These are phyloP conservation scores for Ceratocystis ficicola DNA, from an alignment of 2,329 filamentous ascomycete species.

Conservation along the genomic window DNA sequence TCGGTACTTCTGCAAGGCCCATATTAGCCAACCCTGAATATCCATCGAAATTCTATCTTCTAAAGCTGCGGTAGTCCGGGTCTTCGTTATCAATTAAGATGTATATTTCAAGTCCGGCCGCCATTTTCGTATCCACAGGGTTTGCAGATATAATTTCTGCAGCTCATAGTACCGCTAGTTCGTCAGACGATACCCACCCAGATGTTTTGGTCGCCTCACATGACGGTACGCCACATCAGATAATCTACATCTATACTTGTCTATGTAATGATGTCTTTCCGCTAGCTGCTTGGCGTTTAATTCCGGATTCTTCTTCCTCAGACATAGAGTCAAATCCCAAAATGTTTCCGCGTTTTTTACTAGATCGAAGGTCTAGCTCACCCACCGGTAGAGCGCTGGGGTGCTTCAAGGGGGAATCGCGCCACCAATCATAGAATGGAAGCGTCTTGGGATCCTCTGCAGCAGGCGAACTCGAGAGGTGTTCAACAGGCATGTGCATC, in stretches of 20 bases:
- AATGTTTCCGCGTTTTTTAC: background rate
- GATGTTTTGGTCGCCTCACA: no score
- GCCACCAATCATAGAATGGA: slow-evolving; percentile 1
- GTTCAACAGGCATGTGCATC: background rate
- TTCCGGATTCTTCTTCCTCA: background rate
- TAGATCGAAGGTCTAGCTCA: background rate
- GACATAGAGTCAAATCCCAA: no score
- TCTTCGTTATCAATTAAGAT: no score
- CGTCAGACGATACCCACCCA: no score
- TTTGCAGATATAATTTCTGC: no score
- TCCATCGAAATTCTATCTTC: background rate
- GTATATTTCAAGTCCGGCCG: no score
- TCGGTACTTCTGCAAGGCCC: background rate
- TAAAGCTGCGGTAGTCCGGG: background rate
- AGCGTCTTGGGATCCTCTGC: background rate
- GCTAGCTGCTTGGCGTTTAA: background rate
- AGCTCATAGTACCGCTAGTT: no score
- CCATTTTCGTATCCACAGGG: no score
- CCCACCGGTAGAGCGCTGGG: background rate
- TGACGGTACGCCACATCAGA: no score
- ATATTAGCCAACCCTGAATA: background rate
- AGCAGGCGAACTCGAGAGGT: background rate
- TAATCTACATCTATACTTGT: background rate
- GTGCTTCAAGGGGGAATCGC: background rate
- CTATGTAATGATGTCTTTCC: background rate